Conservation (phyloP, 257 asterid species). For the Solanum pinnatisectum region DNA sequence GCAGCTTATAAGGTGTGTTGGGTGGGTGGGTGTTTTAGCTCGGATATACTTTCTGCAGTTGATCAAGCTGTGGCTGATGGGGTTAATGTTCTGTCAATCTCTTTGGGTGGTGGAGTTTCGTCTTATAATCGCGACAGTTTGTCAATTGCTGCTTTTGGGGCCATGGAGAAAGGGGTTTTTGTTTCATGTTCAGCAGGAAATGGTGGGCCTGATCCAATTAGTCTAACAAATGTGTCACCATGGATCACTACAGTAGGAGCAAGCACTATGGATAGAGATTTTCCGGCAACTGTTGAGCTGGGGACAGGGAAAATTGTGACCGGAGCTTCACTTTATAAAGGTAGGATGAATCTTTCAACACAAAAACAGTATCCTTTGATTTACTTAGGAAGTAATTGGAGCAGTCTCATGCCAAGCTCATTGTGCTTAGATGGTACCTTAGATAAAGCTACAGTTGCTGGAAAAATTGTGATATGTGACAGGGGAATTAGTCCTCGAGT, state of each 20-base stretch:
- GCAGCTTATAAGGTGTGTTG: constrained; percentile 93
- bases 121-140: constrained; percentile 64
- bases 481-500: constrained; percentile 85
- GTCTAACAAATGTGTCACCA: constrained; percentile 83
- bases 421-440: constrained; percentile 81
- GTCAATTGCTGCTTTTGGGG: constrained; percentile 78
- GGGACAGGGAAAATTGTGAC: constrained; percentile 40
- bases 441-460: constrained; percentile 46
- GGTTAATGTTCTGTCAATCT: constrained; percentile 68
- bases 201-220: constrained; percentile 91
- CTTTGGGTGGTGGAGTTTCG: constrained; percentile 85
- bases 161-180: constrained; percentile 86
- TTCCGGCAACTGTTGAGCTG: constrained; percentile 69
- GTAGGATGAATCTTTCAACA: constrained; percentile 25
- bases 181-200: constrained; percentile 88
- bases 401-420: constrained; percentile 60
- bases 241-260: constrained; percentile 95
- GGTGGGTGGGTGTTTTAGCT: constrained; percentile 89
- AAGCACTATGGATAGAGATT: constrained; percentile 83
- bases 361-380: constrained; percentile 38
- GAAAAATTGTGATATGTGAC: constrained; percentile 83
- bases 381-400: constrained; percentile 63
- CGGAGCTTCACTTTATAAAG: constrained; percentile 73
- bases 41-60: constrained; percentile 80
- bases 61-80: constrained; percentile 93